Evolutionary conservation across 2,329 filamentous ascomycete genomes (phyloP).

Genomic region (Leptographium lundbergii): DNA sequence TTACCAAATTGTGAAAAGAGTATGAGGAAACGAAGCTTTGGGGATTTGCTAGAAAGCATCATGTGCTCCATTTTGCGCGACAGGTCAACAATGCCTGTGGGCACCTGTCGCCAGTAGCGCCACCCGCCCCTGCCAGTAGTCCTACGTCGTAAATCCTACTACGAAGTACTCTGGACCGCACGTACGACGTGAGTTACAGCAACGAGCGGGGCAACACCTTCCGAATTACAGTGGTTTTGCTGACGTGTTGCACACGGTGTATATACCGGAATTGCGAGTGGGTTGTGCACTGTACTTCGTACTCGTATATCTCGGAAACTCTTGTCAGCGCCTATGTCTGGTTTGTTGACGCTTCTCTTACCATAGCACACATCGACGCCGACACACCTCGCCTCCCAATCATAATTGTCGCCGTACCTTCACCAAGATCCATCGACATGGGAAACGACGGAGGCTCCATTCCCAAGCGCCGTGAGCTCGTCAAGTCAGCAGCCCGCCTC

Average conservation of each 20-base stretch:
- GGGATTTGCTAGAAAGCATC: not conserved
- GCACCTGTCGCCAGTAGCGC: not conserved
- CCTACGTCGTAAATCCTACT: not conserved
- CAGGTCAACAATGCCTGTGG: not conserved
- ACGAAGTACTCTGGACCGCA: too few species aligned
- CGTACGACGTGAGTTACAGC: not conserved
- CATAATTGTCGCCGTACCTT: not conserved
- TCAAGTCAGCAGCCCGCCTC: conserved; percentile 78
- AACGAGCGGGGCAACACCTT: not conserved
- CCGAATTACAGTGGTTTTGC: not conserved
- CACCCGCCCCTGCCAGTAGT: not conserved
- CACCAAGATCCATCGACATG: conserved; percentile 39
- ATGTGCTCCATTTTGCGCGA: conserved; percentile 3
- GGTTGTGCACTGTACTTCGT: not conserved
- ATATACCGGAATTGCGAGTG: not conserved
- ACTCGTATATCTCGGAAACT: not conserved
- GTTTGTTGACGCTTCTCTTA: not conserved
- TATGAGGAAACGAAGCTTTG: conserved; percentile 1
- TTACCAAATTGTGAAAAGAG: not conserved
- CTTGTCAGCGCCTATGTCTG: not conserved
- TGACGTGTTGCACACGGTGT: not conserved
- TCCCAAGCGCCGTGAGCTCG: conserved; percentile 86
- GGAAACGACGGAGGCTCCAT: conserved; percentile 98
- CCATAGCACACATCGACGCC: not conserved
- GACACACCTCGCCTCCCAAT: not conserved